Evolutionary conservation across 1,284 basidiomycete genomes (phyloP).

Genomic region (Tilletiaria anomala): DNA sequence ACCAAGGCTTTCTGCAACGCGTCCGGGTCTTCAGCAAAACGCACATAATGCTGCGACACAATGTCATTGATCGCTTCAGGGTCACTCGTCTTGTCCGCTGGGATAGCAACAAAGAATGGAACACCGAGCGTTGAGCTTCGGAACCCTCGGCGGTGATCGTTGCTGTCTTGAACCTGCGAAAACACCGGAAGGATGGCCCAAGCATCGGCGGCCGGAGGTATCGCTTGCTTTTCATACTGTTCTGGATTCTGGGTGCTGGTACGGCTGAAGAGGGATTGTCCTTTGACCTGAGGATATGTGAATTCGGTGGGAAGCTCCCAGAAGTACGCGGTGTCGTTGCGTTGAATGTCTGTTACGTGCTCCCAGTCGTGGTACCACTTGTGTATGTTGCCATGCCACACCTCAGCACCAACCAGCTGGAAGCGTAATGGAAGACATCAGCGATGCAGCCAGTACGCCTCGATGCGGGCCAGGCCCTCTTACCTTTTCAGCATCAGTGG

Average conservation of each 20-base stretch:
- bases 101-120: constrained; percentile 33
- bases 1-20: constrained; percentile 13
- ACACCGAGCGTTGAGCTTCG: constrained; percentile 9
- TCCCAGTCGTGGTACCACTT: constrained; percentile 32
- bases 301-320: constrained; percentile 21
- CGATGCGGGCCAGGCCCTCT: too few relatives aligned
- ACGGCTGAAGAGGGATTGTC: constrained; percentile 3
- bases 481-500: too few relatives aligned
- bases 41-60: constrained; percentile 46
- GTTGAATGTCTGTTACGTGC: constrained; percentile 22
- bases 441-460: too few relatives aligned
- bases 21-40: constrained; percentile 59
- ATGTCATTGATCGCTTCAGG: constrained; percentile 13
- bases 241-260: constrained; percentile 13
- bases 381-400: constrained; percentile 27
- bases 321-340: constrained; percentile 25
- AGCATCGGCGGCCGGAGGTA: constrained; percentile 10
- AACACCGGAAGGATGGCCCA: constrained; percentile 26
- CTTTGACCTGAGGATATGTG: constrained; percentile 5
- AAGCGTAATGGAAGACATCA: too few relatives aligned
- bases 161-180: constrained; percentile 7
- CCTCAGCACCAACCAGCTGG: constrained; percentile 20
- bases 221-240: constrained; percentile 10
- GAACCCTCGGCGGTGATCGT: not conserved
- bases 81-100: constrained; percentile 13